phyloP scores from a whole-genome alignment of 1,284 basidiomycete species.

The Naganishia sp. region DNA sequence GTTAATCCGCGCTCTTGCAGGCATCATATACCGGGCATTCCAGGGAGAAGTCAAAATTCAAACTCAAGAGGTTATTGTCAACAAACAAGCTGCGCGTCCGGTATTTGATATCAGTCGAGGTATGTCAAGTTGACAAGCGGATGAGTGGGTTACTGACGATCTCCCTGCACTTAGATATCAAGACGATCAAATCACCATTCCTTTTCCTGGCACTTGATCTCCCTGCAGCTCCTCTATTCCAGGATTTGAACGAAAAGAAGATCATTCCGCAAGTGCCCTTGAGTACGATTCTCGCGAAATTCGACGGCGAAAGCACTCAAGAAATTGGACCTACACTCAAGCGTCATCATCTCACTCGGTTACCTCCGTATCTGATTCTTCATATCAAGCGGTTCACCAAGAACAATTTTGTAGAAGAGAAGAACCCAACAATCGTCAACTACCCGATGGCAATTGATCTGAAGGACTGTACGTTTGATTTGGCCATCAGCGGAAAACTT shows the following conservation, averaged over 20 bases:
- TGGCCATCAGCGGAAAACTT: conserved; percentile 7
- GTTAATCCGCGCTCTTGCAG: conserved; percentile 52
- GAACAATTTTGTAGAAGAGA: conserved; percentile 96
- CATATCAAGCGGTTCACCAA: conserved; percentile 99
- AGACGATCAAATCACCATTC: conserved; percentile 83
- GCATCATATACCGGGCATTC: conserved; percentile 88
- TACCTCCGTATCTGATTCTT: conserved; percentile 90
- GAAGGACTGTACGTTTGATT: conserved; percentile 68
- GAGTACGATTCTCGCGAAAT: conserved; percentile 88
- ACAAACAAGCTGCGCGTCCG: conserved; percentile 73
- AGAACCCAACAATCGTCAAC: conserved; percentile 98
- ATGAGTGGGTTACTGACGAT: neutral
- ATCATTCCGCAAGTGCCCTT: conserved; percentile 97
- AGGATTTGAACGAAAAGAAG: conserved; percentile 92
- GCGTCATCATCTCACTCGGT: conserved; percentile 80
- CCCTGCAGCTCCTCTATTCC: conserved; percentile 93
- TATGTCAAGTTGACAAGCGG: conserved; percentile 47
- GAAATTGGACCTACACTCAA: conserved; percentile 83
- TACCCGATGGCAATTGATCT: conserved; percentile 94
- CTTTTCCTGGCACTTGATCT: conserved; percentile 93
- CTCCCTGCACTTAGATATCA: conserved; percentile 66
- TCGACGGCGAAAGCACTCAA: conserved; percentile 87
- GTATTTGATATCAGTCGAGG: conserved; percentile 90
- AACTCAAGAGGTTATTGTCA: conserved; percentile 86
- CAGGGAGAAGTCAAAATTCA: conserved; percentile 92